A percentile compares a stretch with the other conserved stretches of the same genome.
Conservation (phyloP, 2,329 filamentous ascomycete genomes). For the Neofusicoccum sp. region DNA sequence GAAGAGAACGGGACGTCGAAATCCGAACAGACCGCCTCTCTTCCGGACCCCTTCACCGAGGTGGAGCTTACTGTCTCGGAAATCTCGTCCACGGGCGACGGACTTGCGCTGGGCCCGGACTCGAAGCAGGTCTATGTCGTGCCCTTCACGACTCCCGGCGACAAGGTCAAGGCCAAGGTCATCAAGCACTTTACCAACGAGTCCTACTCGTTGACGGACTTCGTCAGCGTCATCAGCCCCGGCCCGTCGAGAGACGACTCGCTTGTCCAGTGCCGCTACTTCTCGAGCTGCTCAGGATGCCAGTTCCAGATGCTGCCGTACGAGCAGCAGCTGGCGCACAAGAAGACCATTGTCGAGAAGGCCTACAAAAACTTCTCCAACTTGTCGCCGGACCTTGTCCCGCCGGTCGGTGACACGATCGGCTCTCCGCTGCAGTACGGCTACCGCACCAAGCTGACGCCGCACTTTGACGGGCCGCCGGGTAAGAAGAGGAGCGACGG, state of each 20-base stretch:
- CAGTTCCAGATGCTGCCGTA: slow-evolving; percentile 98
- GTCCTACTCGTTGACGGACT: slow-evolving; percentile 75
- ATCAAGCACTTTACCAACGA: slow-evolving; percentile 66
- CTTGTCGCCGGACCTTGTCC: slow-evolving; percentile 71
- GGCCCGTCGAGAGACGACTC: slow-evolving; percentile 74
- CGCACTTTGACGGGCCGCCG: slow-evolving; percentile 84
- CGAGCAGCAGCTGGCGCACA: slow-evolving; percentile 77
- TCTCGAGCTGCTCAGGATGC: slow-evolving; percentile 82
- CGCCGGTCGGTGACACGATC: slow-evolving; percentile 77
- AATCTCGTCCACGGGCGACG: slow-evolving; percentile 89
- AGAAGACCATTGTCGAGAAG: slow-evolving; percentile 82
- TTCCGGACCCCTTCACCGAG: slow-evolving; percentile 17
- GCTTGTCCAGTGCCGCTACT: slow-evolving; percentile 81
- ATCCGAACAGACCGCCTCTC: not conserved
- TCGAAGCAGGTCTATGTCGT: slow-evolving; percentile 77
- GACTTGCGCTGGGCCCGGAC: slow-evolving; percentile 69
- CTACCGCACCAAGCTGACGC: slow-evolving; percentile 95
- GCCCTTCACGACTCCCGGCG: slow-evolving; percentile 84
- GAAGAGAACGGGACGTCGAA: slow-evolving; percentile 1
- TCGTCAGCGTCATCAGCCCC: slow-evolving; percentile 71
- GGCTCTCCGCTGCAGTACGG: slow-evolving; percentile 87
- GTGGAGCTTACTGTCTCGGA: slow-evolving; percentile 78
- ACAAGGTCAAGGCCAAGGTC: slow-evolving; percentile 74
- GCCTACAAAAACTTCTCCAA: slow-evolving; percentile 90
- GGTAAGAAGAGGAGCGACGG: slow-evolving; percentile 47